Evolutionary conservation across 805 yeast species (phyloP).

Genomic region (Candida wancherniae): DNA sequence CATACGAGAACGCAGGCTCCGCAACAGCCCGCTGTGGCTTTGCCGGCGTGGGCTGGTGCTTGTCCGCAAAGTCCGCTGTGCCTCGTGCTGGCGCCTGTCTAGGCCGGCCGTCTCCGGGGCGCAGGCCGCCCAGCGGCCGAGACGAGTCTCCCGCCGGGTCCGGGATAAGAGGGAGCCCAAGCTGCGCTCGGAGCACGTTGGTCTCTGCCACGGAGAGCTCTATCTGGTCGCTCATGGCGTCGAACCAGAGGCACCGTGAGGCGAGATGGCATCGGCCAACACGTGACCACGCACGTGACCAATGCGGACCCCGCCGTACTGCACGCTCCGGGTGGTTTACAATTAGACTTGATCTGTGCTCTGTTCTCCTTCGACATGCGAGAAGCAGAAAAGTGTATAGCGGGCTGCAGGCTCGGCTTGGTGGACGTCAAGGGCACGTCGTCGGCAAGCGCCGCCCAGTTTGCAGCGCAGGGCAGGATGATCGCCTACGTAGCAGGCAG

Average conservation of each 20-base stretch:
- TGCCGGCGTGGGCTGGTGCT: no score
- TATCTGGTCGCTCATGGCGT: slow-evolving; percentile 13
- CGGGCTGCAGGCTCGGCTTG: slow-evolving; percentile 1
- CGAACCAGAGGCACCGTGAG: no score
- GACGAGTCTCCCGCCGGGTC: neutral
- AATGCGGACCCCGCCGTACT: no score
- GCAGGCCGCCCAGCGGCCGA: no score
- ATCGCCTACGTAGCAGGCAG: slow-evolving; percentile 57
- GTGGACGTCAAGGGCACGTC: slow-evolving; percentile 42
- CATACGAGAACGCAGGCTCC: slow-evolving; percentile 10
- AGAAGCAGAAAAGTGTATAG: neutral
- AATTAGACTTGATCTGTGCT: no score
- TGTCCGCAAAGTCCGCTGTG: no score
- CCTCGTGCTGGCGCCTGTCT: no score
- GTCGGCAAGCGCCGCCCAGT: slow-evolving; percentile 37
- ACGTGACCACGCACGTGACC: no score
- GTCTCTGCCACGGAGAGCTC: slow-evolving; percentile 49
- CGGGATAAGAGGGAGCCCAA: slow-evolving; percentile 53
- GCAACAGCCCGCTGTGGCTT: no score
- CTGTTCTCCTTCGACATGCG: neutral
- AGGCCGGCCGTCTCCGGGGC: no score
- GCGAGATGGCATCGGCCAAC: no score
- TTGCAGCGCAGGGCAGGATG: slow-evolving; percentile 34
- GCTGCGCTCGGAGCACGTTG: slow-evolving; percentile 44
- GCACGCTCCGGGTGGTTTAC: no score